These are phyloP conservation scores for Boeremia exigua DNA, from an alignment of 2,329 filamentous ascomycete genomes.

Conservation along the genomic window DNA sequence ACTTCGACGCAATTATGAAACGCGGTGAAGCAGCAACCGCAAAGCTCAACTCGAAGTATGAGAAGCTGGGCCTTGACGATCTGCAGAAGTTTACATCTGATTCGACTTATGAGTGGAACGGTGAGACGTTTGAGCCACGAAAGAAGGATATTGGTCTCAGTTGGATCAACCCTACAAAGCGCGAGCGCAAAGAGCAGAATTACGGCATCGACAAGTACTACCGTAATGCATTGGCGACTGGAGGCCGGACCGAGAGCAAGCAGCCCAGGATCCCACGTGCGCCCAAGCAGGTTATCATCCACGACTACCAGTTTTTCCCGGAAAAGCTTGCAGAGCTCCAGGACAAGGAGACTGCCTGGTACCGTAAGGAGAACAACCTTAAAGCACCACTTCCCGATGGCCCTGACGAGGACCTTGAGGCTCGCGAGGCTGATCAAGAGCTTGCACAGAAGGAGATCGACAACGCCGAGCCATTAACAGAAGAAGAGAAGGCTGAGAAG, in stretches of 20 bases:
- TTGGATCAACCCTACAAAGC: slow-evolving; percentile 99
- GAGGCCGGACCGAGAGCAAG: slow-evolving; percentile 77
- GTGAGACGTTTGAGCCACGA: slow-evolving; percentile 88
- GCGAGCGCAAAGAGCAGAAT: slow-evolving; percentile 95
- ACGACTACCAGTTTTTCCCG: slow-evolving; percentile 98
- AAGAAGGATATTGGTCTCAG: slow-evolving; percentile 85
- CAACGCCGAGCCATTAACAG: slow-evolving; percentile 83
- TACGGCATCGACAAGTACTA: slow-evolving; percentile 99
- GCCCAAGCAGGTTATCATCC: slow-evolving; percentile 87
- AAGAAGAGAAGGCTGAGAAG: slow-evolving; percentile 89
- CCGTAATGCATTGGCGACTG: slow-evolving; percentile 84
- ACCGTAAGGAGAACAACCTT: slow-evolving; percentile 94
- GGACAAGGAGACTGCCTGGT: slow-evolving; percentile 94
- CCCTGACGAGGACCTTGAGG: slow-evolving; percentile 82
- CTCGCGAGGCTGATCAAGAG: slow-evolving; percentile 85
- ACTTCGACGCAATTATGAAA: slow-evolving; percentile 86
- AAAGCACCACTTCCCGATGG: slow-evolving; percentile 91
- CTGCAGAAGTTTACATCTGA: slow-evolving; percentile 97
- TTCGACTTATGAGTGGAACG: slow-evolving; percentile 98
- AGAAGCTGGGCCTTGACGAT: slow-evolving; percentile 95
- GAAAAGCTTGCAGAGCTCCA: slow-evolving; percentile 83
- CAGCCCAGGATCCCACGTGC: slow-evolving; percentile 96
- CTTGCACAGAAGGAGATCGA: slow-evolving; percentile 93
- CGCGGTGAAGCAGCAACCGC: slow-evolving; percentile 90
- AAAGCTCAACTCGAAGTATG: slow-evolving; percentile 89